A percentile compares a stretch with the other conserved stretches of the same genome.
phyloP scores from a whole-genome alignment of 1,284 basidiomycete genomes.

The Fomitiporia mediterranea region DNA sequence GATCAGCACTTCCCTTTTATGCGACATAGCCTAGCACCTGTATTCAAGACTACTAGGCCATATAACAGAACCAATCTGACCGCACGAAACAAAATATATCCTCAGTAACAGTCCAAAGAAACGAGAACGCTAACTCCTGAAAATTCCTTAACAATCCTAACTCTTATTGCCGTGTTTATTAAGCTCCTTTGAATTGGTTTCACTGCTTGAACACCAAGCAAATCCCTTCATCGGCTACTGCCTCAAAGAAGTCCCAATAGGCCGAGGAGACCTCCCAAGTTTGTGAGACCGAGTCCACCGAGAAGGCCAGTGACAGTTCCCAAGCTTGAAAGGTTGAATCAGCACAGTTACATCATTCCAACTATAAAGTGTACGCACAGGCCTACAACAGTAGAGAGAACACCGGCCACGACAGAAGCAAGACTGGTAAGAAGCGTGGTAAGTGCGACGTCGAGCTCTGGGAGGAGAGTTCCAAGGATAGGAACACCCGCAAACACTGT shows the following conservation, averaged over 20 bases:
- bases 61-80: background rate
- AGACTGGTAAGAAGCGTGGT: slow-evolving; percentile 21
- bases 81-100: background rate
- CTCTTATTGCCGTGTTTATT: background rate
- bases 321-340: slow-evolving; percentile 20
- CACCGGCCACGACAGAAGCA: slow-evolving; percentile 17
- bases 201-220: background rate
- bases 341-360: background rate
- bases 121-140: background rate
- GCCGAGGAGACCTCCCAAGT: slow-evolving; percentile 27
- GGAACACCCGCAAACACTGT: slow-evolving; percentile 9
- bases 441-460: slow-evolving; percentile 21
- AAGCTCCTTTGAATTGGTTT: no score
- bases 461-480: slow-evolving; percentile 19
- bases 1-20: background rate
- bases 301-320: slow-evolving; percentile 26
- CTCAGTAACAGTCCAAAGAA: background rate
- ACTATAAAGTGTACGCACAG: slow-evolving; percentile 24
- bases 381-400: slow-evolving; percentile 20
- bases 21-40: background rate
- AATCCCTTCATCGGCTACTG: background rate
- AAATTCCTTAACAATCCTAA: background rate
- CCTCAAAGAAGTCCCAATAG: slow-evolving; percentile 16
- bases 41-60: background rate
- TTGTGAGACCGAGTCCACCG: slow-evolving; percentile 24